Base-by-base conservation (phyloP, 345 rosid species). In the Trapa incisa region DNA sequence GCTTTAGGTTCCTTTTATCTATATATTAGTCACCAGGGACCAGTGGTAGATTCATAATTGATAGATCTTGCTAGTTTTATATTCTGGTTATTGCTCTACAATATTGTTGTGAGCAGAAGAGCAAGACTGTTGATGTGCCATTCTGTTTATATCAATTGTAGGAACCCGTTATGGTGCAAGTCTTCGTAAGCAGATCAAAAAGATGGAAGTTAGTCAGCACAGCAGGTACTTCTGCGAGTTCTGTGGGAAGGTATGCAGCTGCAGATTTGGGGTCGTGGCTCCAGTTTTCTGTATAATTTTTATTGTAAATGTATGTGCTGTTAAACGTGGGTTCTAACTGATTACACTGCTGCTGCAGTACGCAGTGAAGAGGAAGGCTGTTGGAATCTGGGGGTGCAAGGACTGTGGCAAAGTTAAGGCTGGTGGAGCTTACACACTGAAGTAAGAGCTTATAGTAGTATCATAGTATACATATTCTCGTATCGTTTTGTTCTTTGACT, bases 301-400 rank as follows among this genome's bases (percentile, higher is more conserved):
- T 22, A 22, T 22, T 22, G 29, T 22, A 22, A 22, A 22, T 22
- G 29, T 14, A 5, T 1, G 15, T 35, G 43, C 35, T 3, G 42
- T 17, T 4, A 5, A 15, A 43, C 48, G 6, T n/a, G 35, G 7
- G 64, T 70, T 15, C 63, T 22, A 22, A 47, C 61, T 10, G 4
- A 33, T 39, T 37, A 2, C 6, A 17, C 13, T 64, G 13, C n/a
- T 69, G 16, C 15, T 67, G 70, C 78, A 89, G 94, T 90, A 80
- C 54, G 98, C 96, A 0, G 97, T 93, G 65, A 90, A 93, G 84
- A 86, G 98, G 64, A 88, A 90, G 79, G 98, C 89, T 56, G 98
- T 90, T 4, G 98, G 98, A 15, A 87, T 93, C 7, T 93, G 98
- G 98, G 88, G 92, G 13, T 93, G 98, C 91, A 93, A 91, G 76